Percentiles rank a stretch among this genome's conserved stretches.
These are phyloP conservation scores for Fusarium sp. DNA, from an alignment of 2,329 filamentous ascomycete species.

Conservation along the genomic window DNA sequence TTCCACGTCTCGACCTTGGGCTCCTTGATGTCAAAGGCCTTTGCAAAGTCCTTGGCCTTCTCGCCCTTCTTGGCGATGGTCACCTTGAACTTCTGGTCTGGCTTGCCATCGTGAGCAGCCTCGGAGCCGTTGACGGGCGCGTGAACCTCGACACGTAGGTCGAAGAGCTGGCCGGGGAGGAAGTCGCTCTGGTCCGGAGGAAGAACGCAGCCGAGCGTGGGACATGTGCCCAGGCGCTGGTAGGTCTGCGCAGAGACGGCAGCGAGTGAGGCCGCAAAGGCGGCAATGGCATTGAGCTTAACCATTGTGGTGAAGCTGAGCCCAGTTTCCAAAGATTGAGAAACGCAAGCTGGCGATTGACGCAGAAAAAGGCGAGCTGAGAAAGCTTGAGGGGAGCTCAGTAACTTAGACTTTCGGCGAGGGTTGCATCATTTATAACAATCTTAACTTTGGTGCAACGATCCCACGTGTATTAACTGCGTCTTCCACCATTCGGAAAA, in stretches of 20 bases:
- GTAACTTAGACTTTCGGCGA: conserved; percentile 19
- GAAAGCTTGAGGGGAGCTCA: conserved; percentile 38
- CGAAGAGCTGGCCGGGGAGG: conserved; percentile 86
- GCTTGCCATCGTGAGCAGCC: conserved; percentile 76
- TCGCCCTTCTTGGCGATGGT: conserved; percentile 77
- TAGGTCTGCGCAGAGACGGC: conserved; percentile 69
- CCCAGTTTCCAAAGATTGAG: conserved; percentile 13
- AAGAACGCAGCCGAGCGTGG: conserved; percentile 71
- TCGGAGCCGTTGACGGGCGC: conserved; percentile 87
- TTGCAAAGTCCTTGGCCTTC: conserved; percentile 67
- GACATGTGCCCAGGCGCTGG: conserved; percentile 72
- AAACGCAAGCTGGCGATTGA: conserved; percentile 16
- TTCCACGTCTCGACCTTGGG: conserved; percentile 84
- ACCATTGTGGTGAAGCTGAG: conserved; percentile 48
- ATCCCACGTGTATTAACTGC: conserved; percentile 42
- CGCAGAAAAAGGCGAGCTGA: conserved; percentile 21
- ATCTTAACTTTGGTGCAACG: conserved; percentile 7
- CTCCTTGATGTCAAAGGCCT: conserved; percentile 79
- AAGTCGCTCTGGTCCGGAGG: conserved; percentile 81
- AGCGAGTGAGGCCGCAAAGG: conserved; percentile 55
- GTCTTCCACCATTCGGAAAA: conserved; percentile 32
- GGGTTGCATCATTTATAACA: conserved; percentile 45
- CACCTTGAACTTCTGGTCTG: conserved; percentile 82
- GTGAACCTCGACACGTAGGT: conserved; percentile 86
- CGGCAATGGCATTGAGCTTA: conserved; percentile 55